These are phyloP conservation scores for Monoraphidium neglectum DNA, from an alignment of 139 green algal species.

Conservation along the genomic window DNA sequence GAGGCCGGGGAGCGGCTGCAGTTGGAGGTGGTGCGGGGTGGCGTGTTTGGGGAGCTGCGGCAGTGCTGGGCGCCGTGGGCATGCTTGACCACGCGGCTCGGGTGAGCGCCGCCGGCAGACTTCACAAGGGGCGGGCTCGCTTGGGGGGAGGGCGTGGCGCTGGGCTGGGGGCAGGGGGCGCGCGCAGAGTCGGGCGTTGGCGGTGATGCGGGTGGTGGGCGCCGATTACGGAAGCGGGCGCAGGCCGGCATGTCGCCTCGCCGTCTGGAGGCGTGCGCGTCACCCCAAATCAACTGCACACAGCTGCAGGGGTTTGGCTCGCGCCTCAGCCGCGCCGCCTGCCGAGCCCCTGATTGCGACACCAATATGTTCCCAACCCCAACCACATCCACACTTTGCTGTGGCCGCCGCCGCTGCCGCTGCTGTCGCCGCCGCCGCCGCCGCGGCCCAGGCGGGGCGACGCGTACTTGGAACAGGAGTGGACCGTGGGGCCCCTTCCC, in stretches of 20 bases:
- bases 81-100: slow-evolving; percentile 52
- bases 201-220: too few relatives aligned
- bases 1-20: not conserved
- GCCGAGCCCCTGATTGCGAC: too few relatives aligned
- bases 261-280: too few relatives aligned
- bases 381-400: not conserved
- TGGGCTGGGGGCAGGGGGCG: too few relatives aligned
- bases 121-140: too few relatives aligned
- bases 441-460: not conserved
- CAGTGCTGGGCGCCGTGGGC: slow-evolving; percentile 56
- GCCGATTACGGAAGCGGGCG: too few relatives aligned
- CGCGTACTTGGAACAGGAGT: slow-evolving; percentile 62
- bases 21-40: slow-evolving; percentile 41
- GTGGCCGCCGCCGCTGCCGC: not conserved
- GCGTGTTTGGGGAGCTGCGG: slow-evolving; percentile 58
- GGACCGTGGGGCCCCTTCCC: slow-evolving; percentile 76
- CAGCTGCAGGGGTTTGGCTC: too few relatives aligned
- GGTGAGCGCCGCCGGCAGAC: too few relatives aligned
- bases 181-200: too few relatives aligned
- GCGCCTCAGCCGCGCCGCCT: too few relatives aligned
- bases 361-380: not conserved
- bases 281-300: too few relatives aligned
- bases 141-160: not conserved
- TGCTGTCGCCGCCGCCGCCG: not conserved
- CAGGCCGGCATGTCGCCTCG: not conserved